Evolutionary conservation across 139 green algal species (phyloP).

Genomic region (Chlorella sp.): DNA sequence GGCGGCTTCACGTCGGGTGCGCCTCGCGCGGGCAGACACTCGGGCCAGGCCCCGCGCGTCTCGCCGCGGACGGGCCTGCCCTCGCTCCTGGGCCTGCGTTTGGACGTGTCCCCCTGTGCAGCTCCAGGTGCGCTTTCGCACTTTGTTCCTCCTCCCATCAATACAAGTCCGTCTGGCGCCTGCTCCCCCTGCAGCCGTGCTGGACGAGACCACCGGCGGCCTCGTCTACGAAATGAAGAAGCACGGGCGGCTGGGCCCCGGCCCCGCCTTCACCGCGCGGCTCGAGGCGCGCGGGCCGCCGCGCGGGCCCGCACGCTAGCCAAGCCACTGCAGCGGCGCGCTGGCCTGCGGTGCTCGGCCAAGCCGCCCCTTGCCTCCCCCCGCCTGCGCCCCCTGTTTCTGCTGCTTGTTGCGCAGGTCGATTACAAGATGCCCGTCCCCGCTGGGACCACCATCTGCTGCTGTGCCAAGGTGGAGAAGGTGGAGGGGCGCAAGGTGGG

Average conservation of each 20-base stretch:
- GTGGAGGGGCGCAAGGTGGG: slow-evolving; percentile 58
- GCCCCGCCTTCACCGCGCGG: slow-evolving; percentile 48
- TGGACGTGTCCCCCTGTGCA: too few relatives aligned
- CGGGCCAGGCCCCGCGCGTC: too few relatives aligned
- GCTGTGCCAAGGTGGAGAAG: slow-evolving; percentile 31
- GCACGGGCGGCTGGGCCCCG: slow-evolving; percentile 21
- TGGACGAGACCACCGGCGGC: slow-evolving; percentile 52
- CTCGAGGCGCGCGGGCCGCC: slow-evolving; percentile 29
- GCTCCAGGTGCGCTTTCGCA: too few relatives aligned
- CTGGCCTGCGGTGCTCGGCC: background rate
- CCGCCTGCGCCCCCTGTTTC: background rate
- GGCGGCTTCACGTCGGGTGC: slow-evolving; percentile 39
- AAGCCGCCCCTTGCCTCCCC: background rate
- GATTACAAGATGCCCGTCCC: slow-evolving; percentile 45
- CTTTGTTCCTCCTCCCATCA: too few relatives aligned
- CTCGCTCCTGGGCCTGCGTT: too few relatives aligned
- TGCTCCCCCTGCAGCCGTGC: slow-evolving; percentile 27
- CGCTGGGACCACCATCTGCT: slow-evolving; percentile 28
- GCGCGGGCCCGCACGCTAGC: background rate
- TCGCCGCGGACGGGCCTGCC: too few relatives aligned
- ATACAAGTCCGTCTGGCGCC: too few relatives aligned
- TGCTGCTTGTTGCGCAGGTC: slow-evolving; percentile 6
- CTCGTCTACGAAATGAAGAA: slow-evolving; percentile 51
- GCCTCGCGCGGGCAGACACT: too few relatives aligned
- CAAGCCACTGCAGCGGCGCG: background rate